A percentile compares a stretch with the other conserved stretches of the same genome.
phyloP scores from a whole-genome alignment of 371 early-diverging fungal genomes.

The Mucor piriformis region DNA sequence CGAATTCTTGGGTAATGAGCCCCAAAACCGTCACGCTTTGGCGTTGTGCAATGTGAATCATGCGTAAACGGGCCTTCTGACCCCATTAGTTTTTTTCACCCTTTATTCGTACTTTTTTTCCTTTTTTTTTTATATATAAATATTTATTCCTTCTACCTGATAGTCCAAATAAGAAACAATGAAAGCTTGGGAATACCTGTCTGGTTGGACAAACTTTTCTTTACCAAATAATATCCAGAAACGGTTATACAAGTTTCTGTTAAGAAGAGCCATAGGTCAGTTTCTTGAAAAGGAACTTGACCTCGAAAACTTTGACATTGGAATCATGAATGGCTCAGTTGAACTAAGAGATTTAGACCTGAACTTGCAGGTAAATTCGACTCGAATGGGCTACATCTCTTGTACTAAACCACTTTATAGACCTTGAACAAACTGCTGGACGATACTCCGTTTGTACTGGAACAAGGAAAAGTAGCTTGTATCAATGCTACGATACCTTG shows the following conservation, averaged over 20 bases:
- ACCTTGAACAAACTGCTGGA: conserved; percentile 66
- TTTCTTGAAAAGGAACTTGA: conserved; percentile 82
- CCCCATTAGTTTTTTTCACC: not conserved
- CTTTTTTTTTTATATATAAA: not conserved
- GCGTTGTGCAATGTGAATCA: too few species aligned
- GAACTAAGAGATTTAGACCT: conserved; percentile 80
- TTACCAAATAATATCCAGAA: conserved; percentile 81
- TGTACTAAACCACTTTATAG: not conserved
- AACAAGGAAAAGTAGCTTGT: conserved; percentile 68
- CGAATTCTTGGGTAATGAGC: too few species aligned
- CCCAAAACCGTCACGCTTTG: too few species aligned
- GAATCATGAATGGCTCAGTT: conserved; percentile 80
- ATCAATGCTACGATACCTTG: conserved; percentile 83
- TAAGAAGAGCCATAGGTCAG: conserved; percentile 83
- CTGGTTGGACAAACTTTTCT: conserved; percentile 54
- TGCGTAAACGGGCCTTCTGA: too few species aligned
- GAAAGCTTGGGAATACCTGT: conserved; percentile 54
- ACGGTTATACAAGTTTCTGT: conserved; percentile 80
- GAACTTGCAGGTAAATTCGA: conserved; percentile 79
- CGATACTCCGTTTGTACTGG: conserved; percentile 71
- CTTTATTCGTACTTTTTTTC: not conserved
- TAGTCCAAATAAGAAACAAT: conserved; percentile 16
- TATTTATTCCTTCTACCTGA: too few species aligned
- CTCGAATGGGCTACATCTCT: too few species aligned
- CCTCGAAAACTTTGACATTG: conserved; percentile 85